Evolutionary conservation across 441 rosid species (phyloP).

Genomic region (Mallotus repandus): DNA sequence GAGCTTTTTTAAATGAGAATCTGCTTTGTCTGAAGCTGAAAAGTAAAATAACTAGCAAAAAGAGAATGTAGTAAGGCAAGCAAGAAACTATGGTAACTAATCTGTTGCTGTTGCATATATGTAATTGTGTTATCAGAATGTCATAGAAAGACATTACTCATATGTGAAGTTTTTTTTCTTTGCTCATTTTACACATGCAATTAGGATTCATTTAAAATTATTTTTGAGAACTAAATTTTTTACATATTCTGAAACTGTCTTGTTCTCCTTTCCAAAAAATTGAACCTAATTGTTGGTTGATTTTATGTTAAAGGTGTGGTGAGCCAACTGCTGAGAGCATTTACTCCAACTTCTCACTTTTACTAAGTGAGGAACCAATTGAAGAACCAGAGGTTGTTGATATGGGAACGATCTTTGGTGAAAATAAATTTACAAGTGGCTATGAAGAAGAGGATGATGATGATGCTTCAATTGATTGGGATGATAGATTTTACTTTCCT

Average conservation of each 20-base stretch:
- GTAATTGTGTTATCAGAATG: background rate
- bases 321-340: slow-evolving; percentile 65
- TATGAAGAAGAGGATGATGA: slow-evolving; percentile 42
- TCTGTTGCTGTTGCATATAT: background rate
- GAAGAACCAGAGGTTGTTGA: slow-evolving; percentile 68
- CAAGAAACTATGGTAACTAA: background rate
- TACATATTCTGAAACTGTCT: background rate
- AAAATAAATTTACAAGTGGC: slow-evolving; percentile 26
- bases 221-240: background rate
- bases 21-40: background rate
- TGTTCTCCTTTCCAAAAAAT: background rate
- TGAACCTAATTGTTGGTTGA: slow-evolving; percentile 1
- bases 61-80: background rate
- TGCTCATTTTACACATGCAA: background rate
- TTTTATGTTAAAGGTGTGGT: slow-evolving; percentile 56
- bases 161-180: background rate
- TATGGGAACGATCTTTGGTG: slow-evolving; percentile 45
- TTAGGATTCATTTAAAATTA: background rate
- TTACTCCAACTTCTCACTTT: slow-evolving; percentile 70
- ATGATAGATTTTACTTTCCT: slow-evolving; percentile 75
- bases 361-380: slow-evolving; percentile 64
- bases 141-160: background rate
- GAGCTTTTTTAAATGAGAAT: background rate
- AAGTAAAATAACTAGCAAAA: background rate
- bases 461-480: slow-evolving; percentile 66